Percentiles rank a stretch among this genome's conserved stretches.
These are phyloP conservation scores for Myotisia sp. DNA, from an alignment of 2,329 filamentous ascomycete genomes.

Conservation along the genomic window DNA sequence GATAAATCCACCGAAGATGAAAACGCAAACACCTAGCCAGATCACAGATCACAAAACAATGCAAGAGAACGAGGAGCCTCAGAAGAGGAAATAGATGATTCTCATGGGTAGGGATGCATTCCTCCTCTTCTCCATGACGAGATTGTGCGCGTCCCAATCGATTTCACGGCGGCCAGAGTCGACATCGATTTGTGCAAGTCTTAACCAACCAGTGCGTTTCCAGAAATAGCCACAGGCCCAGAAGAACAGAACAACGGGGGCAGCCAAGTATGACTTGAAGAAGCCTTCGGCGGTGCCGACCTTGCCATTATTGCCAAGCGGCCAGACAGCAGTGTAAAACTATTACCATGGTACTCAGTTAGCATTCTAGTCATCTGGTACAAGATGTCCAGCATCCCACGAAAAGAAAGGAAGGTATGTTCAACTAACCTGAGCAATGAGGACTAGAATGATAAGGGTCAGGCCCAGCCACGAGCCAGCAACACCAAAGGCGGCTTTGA, in stretches of 20 bases:
- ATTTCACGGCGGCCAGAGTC: slow-evolving; percentile 51
- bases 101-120: slow-evolving; percentile 8
- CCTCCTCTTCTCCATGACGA: slow-evolving; percentile 12
- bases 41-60: no score
- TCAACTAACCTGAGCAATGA: slow-evolving; percentile 34
- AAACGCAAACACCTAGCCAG: no score
- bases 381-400: no score
- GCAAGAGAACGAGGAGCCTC: no score
- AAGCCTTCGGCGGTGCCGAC: slow-evolving; percentile 15
- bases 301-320: slow-evolving; percentile 11
- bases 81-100: slow-evolving; percentile 11
- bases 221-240: slow-evolving; percentile 46
- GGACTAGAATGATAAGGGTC: slow-evolving; percentile 37
- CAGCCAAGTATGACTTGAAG: slow-evolving; percentile 21
- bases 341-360: slow-evolving; percentile 1
- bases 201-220: slow-evolving; percentile 50
- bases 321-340: slow-evolving; percentile 20
- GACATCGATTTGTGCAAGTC: slow-evolving; percentile 48
- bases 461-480: slow-evolving; percentile 49
- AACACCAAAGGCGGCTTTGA: slow-evolving; percentile 44
- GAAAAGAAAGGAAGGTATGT: slow-evolving; percentile 6
- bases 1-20: no score
- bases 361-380: not conserved
- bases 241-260: slow-evolving; percentile 28
- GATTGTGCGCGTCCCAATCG: slow-evolving; percentile 51